Conservation (phyloP, 257 asterid species). For the Ligustrum vulgare region DNA sequence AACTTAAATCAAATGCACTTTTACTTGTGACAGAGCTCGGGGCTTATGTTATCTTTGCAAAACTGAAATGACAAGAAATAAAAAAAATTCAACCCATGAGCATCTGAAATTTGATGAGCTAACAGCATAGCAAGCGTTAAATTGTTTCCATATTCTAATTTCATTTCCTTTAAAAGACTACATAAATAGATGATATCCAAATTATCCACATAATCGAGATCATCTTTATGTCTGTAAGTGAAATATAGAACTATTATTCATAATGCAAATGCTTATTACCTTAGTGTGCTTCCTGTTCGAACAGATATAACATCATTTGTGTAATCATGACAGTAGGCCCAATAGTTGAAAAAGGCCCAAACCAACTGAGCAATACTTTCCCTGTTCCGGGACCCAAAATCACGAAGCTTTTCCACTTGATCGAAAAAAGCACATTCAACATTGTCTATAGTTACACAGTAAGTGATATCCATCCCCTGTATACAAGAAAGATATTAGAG, state of each 20-base stretch:
- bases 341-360: slow-evolving; percentile 85
- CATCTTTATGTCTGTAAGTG: background rate
- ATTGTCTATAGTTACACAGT: slow-evolving; percentile 53
- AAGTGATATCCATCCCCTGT: slow-evolving; percentile 73
- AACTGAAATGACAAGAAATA: background rate
- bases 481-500: slow-evolving; percentile 3
- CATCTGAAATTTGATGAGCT: too few species aligned
- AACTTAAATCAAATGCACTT: background rate
- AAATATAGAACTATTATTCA: background rate
- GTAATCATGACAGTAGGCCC: slow-evolving; percentile 95
- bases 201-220: background rate
- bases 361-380: slow-evolving; percentile 68
- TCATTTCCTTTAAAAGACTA: background rate
- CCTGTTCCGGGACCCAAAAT: slow-evolving; percentile 61
- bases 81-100: background rate
- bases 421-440: slow-evolving; percentile 79
- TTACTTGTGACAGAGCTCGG: background rate
- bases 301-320: slow-evolving; percentile 83
- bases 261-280: slow-evolving; percentile 44
- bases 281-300: slow-evolving; percentile 68
- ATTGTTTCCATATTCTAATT: background rate
- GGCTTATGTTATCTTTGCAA: background rate
- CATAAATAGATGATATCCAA: background rate
- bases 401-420: slow-evolving; percentile 67
- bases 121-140: background rate